phyloP scores from a whole-genome alignment of 2,329 filamentous ascomycete species.

The Sarocladium kiliense region DNA sequence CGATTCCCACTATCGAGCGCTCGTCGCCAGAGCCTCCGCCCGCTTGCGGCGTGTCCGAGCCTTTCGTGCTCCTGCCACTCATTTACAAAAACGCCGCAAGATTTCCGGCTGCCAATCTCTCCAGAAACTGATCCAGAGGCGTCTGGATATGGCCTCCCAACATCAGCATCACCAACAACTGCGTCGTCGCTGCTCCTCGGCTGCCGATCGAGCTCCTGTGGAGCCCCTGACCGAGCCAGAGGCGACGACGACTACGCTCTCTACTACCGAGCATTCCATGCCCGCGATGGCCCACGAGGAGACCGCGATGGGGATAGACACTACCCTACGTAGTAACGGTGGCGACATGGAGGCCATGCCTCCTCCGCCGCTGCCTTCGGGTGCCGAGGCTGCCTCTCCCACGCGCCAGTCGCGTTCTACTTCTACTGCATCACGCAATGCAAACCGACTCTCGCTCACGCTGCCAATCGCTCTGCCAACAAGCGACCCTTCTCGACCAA shows the following conservation, averaged over 20 bases:
- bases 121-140: slow-evolving; percentile 20
- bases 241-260: slow-evolving; percentile 20
- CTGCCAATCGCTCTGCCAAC: slow-evolving; percentile 55
- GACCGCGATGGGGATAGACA: not conserved
- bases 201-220: slow-evolving; percentile 28
- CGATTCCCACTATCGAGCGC: slow-evolving; percentile 32
- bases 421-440: slow-evolving; percentile 47
- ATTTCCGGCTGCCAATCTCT: slow-evolving; percentile 26
- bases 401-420: slow-evolving; percentile 46
- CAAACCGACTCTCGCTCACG: slow-evolving; percentile 56
- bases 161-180: slow-evolving; percentile 24
- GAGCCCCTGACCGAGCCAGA: slow-evolving; percentile 15
- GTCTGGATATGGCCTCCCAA: slow-evolving; percentile 27
- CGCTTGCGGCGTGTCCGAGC: slow-evolving; percentile 33
- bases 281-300: not conserved
- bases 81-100: slow-evolving; percentile 29
- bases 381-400: slow-evolving; percentile 30
- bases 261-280: slow-evolving; percentile 15
- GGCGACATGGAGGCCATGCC: slow-evolving; percentile 22
- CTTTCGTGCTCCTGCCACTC: slow-evolving; percentile 29
- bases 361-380: slow-evolving; percentile 28
- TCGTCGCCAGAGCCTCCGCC: slow-evolving; percentile 38
- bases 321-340: slow-evolving; percentile 4
- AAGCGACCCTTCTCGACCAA: slow-evolving; percentile 46
- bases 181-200: slow-evolving; percentile 32